These are phyloP conservation scores for Dalbergia cochinchinensis DNA, from an alignment of 306 rosid species.

Conservation along the genomic window DNA sequence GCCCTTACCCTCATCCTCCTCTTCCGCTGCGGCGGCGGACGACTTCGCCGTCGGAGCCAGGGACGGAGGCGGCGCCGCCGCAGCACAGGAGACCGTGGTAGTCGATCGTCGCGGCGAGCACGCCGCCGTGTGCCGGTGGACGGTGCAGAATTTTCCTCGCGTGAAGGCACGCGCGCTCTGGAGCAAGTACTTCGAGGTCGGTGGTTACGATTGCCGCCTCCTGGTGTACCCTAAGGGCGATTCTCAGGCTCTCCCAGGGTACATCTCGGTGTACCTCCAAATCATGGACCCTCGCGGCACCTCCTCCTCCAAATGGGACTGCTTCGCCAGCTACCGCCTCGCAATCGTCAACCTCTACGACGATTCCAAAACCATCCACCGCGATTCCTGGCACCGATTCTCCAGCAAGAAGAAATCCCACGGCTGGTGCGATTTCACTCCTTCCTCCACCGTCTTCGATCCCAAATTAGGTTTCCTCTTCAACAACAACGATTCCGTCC, in stretches of 20 bases:
- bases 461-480: conserved; percentile 80
- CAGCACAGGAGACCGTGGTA: conserved; percentile 79
- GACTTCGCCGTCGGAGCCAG: conserved; percentile 69
- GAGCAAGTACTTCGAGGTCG: conserved; percentile 99
- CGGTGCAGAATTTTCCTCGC: conserved; percentile 88
- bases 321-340: conserved; percentile 94
- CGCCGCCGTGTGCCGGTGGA: conserved; percentile 95
- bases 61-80: conserved; percentile 91
- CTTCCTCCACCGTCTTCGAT: conserved; percentile 88
- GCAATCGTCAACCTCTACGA: conserved; percentile 82
- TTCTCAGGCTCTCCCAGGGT: conserved; percentile 92
- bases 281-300: conserved; percentile 99
- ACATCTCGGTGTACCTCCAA: conserved; percentile 95
- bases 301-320: conserved; percentile 97
- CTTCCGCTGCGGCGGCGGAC: conserved; percentile 73
- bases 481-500: conserved; percentile 76
- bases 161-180: conserved; percentile 97
- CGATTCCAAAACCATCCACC: conserved; percentile 88
- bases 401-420: conserved; percentile 96
- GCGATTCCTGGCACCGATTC: conserved; percentile 99
- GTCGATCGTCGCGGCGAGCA: conserved; percentile 86
- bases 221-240: conserved; percentile 96
- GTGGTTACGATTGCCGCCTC: conserved; percentile 97
- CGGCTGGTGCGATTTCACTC: conserved; percentile 98
- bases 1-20: conserved; percentile 46